Evolutionary conservation across 495 filamentous ascomycete genomes (phyloP), one percentile per base, ranked within the genome.

Genomic region (Tirmania nivea): DNA sequence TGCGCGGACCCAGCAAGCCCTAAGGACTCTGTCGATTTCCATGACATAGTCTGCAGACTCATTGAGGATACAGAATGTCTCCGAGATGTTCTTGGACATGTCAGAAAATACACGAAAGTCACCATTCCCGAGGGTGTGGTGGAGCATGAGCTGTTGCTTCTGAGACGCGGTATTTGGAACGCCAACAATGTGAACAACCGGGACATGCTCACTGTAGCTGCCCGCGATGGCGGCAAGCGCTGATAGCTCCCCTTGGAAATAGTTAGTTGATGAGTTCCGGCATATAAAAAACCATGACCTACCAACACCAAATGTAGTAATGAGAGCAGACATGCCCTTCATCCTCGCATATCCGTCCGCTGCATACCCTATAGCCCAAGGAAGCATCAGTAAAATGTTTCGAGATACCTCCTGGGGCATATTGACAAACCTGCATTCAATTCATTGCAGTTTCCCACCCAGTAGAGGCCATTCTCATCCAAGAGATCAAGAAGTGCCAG

Each of bases 71-170:
- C 79, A 78, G 35, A 78, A 70, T 34, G 77, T 74, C 63, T 79
- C 83, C 7, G 84, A 81, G 56, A 94, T 79, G 20, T 75, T 67
- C 12, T 69, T 68, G 62, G 71, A 81, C 81, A 95, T 94, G 56
- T 79, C 73, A 57, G 75, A 70, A 62, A 90, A 94, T n/a, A 83
- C 84, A 54, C 82, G 77, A 66, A 83, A 90, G 63, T 90, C 81
- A 34, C 88, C 88, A 62, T 94, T 90, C 35, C 86, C 88, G 12
- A 96, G 78, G 1, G 88, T 93, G 67, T 96, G 89, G 64, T 96
- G 89, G 11, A 96, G 72, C n/a, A 92, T 70, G 64, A 79, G 62
- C 16, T 50, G 75, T 56, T 74, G 69, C 50, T 67, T 69, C 61
- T 82, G 78, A 7, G 75, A 73, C 47, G 70, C 62, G 34, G 73